phyloP scores from a whole-genome alignment of 805 yeast genomes.

The Myxozyma monticola region DNA sequence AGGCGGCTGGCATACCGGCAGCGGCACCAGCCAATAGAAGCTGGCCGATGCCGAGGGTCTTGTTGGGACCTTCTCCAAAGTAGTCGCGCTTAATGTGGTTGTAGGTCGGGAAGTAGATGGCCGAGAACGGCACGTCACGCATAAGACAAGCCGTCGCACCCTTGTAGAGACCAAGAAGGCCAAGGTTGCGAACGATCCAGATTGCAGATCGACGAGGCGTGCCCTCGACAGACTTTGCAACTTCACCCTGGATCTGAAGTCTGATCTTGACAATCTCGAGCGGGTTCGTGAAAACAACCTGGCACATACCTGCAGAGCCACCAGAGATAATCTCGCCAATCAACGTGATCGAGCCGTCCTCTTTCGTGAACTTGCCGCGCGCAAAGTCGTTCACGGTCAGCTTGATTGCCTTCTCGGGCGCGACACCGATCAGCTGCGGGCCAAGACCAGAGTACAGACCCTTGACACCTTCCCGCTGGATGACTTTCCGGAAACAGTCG shows the following conservation, averaged over 20 bases:
- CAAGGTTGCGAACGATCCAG: slow-evolving; percentile 73
- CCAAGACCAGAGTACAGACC: slow-evolving; percentile 92
- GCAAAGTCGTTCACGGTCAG: slow-evolving; percentile 89
- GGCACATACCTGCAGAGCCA: slow-evolving; percentile 94
- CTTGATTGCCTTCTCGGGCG: slow-evolving; percentile 97
- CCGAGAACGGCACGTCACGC: slow-evolving; percentile 95
- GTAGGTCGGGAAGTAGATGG: slow-evolving; percentile 95
- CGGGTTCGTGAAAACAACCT: slow-evolving; percentile 94
- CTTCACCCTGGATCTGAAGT: slow-evolving; percentile 87
- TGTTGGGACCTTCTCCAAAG: slow-evolving; percentile 79
- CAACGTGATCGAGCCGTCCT: slow-evolving; percentile 51
- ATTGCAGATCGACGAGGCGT: slow-evolving; percentile 58
- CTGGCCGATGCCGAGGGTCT: slow-evolving; percentile 77
- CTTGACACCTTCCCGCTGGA: slow-evolving; percentile 71
- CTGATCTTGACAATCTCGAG: slow-evolving; percentile 93
- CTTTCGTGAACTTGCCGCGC: slow-evolving; percentile 66
- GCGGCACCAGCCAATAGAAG: slow-evolving; percentile 83
- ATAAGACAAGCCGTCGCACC: slow-evolving; percentile 89
- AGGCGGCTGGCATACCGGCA: slow-evolving; percentile 98
- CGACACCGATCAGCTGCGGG: slow-evolving; percentile 95
- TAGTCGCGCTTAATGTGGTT: slow-evolving; percentile 84
- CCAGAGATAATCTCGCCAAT: slow-evolving; percentile 82
- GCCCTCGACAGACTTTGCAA: slow-evolving; percentile 43
- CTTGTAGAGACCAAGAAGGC: slow-evolving; percentile 81
- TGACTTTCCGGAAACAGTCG: slow-evolving; percentile 81